phyloP scores from a whole-genome alignment of 139 green algal species.

The Pleodorina starrii region DNA sequence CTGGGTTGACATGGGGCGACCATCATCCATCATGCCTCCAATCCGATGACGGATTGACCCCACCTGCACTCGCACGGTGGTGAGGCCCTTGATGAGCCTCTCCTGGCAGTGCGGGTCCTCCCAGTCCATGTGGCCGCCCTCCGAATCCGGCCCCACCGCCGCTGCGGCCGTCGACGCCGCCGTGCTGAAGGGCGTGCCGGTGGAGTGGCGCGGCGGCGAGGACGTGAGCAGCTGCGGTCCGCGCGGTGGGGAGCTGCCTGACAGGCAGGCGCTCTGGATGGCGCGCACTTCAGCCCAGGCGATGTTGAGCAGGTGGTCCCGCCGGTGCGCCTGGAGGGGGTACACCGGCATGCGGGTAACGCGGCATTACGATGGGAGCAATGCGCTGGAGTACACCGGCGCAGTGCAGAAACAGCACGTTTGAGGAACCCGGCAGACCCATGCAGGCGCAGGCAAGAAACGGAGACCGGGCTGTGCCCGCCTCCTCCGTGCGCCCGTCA shows the following conservation, averaged over 20 bases:
- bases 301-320: constrained; percentile 40
- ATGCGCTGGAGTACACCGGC: no score
- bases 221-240: background rate
- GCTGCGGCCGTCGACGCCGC: background rate
- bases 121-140: constrained; percentile 21
- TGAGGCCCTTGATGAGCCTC: constrained; percentile 23
- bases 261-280: background rate
- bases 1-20: no score
- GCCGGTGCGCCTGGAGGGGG: constrained; percentile 18
- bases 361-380: no score
- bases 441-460: no score
- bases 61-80: constrained; percentile 33
- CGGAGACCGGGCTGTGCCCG: no score
- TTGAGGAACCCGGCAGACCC: no score
- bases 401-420: no score
- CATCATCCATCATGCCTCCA: no score
- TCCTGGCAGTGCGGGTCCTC: constrained; percentile 17
- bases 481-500: no score
- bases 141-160: background rate
- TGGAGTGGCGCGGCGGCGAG: background rate
- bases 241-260: background rate
- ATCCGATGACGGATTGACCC: no score
- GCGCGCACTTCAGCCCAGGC: constrained; percentile 18
- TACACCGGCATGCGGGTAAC: background rate
- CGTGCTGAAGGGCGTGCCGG: background rate